Evolutionary conservation across 1,284 basidiomycete genomes (phyloP), one percentile per base, ranked within the genome.

Genomic region (Microbotryum intermedium): DNA sequence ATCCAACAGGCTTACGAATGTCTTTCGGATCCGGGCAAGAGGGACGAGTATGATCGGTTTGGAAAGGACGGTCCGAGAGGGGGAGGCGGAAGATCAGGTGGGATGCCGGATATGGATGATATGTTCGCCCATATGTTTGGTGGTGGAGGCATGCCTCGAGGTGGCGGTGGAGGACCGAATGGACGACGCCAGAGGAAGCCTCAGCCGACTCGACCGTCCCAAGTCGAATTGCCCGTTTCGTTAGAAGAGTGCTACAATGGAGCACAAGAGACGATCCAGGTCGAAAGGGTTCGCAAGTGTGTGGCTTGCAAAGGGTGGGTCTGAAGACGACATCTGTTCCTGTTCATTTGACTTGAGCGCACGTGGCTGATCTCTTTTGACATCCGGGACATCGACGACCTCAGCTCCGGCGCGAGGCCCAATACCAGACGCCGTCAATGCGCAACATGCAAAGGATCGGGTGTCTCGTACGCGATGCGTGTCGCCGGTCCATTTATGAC

Each of bases 221-320:
- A 62, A 48, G 84, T 95, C 65, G 82, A 84, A 3, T 88, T 94
- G 72, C 80, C 87, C 21, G 89, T 97, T 59, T 86, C 87, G 5
- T 80, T 98, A 42, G 91, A 95, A 74, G 93, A 97, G 73, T 78
- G 94, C 29, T 97, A 91, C 76, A 88, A 86, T 62, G 94, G 94
- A 39, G 93, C 92, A 75, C 82, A 82, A 18, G 86, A 94, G 51
- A 87, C 86, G 72, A 85, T 97, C 79, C 88, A 85, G 69, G 83
- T 97, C 77, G 88, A 93, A 75, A 86, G 90, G 71, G 85, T 92
- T 72, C 77, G 86, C 16, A 77, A 88, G 7, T 97, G 93, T 75
- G 78, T 79, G 25, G 75, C 77, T 7, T 98, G 94, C 74, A 83
- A 85, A 73, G 93, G 92, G 83, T 88, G 39, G 53, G 74, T 52